These are phyloP conservation scores for Quercus engelmannii DNA, from an alignment of 306 rosid genomes.

Conservation along the genomic window DNA sequence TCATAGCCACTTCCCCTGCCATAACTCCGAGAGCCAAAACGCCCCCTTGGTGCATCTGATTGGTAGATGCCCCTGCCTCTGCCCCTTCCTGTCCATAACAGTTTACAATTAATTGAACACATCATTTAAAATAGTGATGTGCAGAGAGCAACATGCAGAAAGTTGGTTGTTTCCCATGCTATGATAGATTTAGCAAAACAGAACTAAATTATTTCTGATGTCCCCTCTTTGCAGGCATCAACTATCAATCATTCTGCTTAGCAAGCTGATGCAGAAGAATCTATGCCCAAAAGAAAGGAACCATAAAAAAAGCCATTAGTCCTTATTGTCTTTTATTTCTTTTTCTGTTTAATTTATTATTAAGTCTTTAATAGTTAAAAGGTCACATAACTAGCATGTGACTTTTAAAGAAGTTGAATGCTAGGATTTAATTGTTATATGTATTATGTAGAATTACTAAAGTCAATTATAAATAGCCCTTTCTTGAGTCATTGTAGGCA, in stretches of 20 bases:
- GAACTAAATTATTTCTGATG: neutral
- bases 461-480: no score
- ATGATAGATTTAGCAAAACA: neutral
- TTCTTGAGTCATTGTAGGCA: no score
- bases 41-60: conserved; percentile 62
- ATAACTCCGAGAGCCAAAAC: conserved; percentile 52
- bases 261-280: neutral
- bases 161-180: neutral
- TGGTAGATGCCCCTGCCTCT: conserved; percentile 84
- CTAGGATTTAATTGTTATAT: no score
- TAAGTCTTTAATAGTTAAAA: no score
- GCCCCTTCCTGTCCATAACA: conserved; percentile 74
- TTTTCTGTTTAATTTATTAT: neutral
- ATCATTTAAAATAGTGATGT: neutral
- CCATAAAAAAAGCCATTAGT: no score
- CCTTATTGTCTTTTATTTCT: no score
- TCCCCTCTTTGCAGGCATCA: neutral
- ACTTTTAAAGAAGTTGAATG: no score
- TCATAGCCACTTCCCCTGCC: conserved; percentile 57
- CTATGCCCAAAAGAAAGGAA: no score
- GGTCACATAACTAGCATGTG: no score
- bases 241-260: neutral
- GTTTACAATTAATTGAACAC: neutral
- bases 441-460: no score
- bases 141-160: neutral